Evolutionary conservation across 345 rosid genomes (phyloP).

Genomic region (Laguncularia racemosa): DNA sequence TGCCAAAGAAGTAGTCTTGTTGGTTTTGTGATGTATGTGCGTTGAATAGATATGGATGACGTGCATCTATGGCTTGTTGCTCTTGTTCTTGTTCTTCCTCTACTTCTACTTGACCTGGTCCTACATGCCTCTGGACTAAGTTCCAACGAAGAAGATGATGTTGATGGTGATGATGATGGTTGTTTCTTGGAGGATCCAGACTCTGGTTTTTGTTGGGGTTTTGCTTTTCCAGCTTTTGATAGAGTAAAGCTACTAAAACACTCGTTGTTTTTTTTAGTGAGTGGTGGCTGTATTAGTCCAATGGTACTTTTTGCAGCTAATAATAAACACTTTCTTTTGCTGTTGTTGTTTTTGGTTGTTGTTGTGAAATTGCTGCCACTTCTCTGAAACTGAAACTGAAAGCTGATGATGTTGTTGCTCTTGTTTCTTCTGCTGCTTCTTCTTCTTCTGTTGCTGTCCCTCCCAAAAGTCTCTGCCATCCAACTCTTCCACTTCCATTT

Average conservation of each 20-base stretch:
- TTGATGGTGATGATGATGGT: constrained; percentile 15
- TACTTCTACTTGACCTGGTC: constrained; percentile 9
- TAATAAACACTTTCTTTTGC: too few species aligned
- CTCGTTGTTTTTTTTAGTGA: not conserved
- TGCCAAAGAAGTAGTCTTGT: constrained; percentile 24
- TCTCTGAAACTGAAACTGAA: constrained; percentile 14
- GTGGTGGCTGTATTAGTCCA: too few species aligned
- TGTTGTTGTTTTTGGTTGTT: too few species aligned
- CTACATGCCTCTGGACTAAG: constrained; percentile 19
- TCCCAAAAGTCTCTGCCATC: constrained; percentile 42
- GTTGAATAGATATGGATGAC: constrained; percentile 3
- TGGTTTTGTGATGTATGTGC: constrained; percentile 12
- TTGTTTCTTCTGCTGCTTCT: constrained; percentile 8
- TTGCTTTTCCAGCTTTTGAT: constrained; percentile 47
- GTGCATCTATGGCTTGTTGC: constrained; percentile 12
- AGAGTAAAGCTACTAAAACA: not conserved
- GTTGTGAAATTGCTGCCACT: not conserved
- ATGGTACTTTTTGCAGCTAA: too few species aligned
- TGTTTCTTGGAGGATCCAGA: constrained; percentile 58
- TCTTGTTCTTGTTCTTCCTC: constrained; percentile 8
- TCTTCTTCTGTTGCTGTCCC: constrained; percentile 18
- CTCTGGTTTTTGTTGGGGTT: constrained; percentile 23
- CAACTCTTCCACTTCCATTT: constrained; percentile 39
- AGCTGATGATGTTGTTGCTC: constrained; percentile 14
- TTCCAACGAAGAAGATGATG: constrained; percentile 5